phyloP scores from a whole-genome alignment of 2,329 filamentous ascomycete genomes.

The Diplodia scrobiculata region DNA sequence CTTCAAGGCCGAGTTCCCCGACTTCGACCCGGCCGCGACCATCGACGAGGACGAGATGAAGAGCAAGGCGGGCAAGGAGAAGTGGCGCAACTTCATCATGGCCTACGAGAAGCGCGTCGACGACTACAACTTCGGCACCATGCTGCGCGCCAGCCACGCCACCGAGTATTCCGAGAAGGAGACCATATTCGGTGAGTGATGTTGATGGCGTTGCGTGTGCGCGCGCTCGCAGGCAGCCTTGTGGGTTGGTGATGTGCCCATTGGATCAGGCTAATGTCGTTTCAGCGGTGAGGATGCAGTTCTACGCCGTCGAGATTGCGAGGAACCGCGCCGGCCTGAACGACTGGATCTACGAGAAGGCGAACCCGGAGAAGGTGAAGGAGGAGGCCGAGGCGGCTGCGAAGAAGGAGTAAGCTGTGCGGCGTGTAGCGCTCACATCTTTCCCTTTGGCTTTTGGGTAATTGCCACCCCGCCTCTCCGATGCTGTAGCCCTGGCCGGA shows the following conservation, averaged over 20 bases:
- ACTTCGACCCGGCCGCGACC: conserved; percentile 79
- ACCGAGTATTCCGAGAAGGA: conserved; percentile 84
- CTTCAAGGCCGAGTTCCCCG: conserved; percentile 84
- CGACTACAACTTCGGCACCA: conserved; percentile 97
- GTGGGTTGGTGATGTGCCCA: no score
- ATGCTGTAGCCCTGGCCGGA: not conserved
- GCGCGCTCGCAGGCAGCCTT: not conserved
- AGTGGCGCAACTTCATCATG: conserved; percentile 93
- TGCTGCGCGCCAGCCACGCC: conserved; percentile 76
- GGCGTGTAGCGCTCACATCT: not conserved
- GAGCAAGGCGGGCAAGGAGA: conserved; percentile 91
- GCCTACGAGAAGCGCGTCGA: conserved; percentile 91
- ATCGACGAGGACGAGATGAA: conserved; percentile 96
- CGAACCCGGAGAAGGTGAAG: conserved; percentile 61
- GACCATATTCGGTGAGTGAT: conserved; percentile 79
- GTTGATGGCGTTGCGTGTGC: not conserved
- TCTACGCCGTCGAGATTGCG: conserved; percentile 76
- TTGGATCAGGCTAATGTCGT: no score
- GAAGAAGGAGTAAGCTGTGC: conserved; percentile 12
- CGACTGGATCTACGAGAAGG: conserved; percentile 93
- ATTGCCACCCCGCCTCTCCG: not conserved
- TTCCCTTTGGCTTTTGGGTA: not conserved
- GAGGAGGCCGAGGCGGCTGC: conserved; percentile 18
- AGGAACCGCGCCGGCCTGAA: conserved; percentile 86
- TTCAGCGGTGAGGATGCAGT: conserved; percentile 72